Percentiles rank a stretch among this genome's conserved stretches.
Conservation (phyloP, 768 basidiomycete genomes). For the Rhizopogon vesiculosus region DNA sequence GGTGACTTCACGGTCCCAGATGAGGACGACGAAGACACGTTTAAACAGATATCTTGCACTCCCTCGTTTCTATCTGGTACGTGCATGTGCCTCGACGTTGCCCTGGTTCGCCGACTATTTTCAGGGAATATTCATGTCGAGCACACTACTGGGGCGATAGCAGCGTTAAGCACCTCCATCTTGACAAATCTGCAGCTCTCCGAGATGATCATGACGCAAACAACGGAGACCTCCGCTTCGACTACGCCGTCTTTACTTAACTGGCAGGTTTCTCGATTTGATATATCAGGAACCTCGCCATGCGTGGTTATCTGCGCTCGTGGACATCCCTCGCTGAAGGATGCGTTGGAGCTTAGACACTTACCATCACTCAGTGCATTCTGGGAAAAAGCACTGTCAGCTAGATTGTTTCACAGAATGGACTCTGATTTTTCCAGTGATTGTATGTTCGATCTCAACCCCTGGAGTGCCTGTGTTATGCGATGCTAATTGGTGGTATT, state of each 20-base stretch:
- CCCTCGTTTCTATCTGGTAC: constrained; percentile 42
- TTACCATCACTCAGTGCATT: background rate
- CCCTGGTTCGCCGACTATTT: background rate
- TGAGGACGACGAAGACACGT: constrained; percentile 46
- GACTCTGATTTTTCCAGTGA: background rate
- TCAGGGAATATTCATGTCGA: background rate
- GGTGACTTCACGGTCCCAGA: constrained; percentile 44
- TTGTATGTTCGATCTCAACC: background rate
- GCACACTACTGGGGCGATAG: background rate
- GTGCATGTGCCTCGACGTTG: background rate
- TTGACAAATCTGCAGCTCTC: too few relatives aligned
- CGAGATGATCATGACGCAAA: background rate
- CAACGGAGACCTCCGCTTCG: constrained; percentile 1
- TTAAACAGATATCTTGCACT: constrained; percentile 22
- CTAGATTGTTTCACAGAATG: background rate
- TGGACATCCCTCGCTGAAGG: constrained; percentile 9
- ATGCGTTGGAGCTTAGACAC: background rate
- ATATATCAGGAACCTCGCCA: constrained; percentile 29
- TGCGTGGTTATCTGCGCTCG: constrained; percentile 43
- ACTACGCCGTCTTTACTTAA: constrained; percentile 19
- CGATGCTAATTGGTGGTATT: background rate
- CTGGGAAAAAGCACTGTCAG: background rate
- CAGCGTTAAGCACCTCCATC: too few relatives aligned
- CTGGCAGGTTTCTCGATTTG: constrained; percentile 48
- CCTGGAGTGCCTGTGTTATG: background rate